Conservation (phyloP, 805 yeast genomes). For the Monosporozyma siamensis region DNA sequence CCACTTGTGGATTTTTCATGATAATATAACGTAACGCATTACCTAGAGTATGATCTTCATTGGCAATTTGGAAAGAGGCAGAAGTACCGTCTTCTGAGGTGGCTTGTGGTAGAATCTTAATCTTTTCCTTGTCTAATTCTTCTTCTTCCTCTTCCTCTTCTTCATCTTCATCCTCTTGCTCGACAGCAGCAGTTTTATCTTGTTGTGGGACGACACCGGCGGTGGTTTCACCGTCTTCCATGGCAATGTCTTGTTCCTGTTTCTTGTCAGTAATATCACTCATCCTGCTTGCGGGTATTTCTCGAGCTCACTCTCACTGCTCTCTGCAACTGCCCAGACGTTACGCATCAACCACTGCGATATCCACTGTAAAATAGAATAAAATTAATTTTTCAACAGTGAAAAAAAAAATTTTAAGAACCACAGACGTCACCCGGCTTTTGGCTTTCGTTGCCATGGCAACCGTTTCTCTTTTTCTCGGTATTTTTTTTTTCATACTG, state of each 20-base stretch:
- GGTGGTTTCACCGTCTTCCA: constrained; percentile 2
- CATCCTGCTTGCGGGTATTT: constrained; percentile 4
- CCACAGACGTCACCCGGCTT: no score
- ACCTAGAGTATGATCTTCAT: constrained; percentile 95
- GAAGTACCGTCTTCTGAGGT: constrained; percentile 87
- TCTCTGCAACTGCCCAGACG: not conserved
- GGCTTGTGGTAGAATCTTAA: constrained; percentile 63
- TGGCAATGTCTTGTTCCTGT: constrained; percentile 6
- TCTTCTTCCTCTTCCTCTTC: constrained; percentile 29
- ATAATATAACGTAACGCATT: constrained; percentile 88
- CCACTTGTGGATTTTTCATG: constrained; percentile 97
- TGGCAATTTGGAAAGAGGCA: constrained; percentile 84
- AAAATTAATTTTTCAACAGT: no score
- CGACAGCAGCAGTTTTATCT: not conserved
- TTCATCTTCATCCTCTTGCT: constrained; percentile 6
- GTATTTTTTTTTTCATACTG: no score
- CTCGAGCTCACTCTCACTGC: not conserved
- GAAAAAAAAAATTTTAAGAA: no score
- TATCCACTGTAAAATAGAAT: no score
- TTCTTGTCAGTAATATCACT: constrained; percentile 3
- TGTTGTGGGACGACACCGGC: constrained; percentile 1
- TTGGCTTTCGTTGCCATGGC: no score
- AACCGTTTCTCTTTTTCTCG: no score
- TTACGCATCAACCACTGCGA: not conserved
- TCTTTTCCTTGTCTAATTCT: constrained; percentile 46